Conservation (phyloP, 768 basidiomycete genomes). For the Trametes villosa region DNA sequence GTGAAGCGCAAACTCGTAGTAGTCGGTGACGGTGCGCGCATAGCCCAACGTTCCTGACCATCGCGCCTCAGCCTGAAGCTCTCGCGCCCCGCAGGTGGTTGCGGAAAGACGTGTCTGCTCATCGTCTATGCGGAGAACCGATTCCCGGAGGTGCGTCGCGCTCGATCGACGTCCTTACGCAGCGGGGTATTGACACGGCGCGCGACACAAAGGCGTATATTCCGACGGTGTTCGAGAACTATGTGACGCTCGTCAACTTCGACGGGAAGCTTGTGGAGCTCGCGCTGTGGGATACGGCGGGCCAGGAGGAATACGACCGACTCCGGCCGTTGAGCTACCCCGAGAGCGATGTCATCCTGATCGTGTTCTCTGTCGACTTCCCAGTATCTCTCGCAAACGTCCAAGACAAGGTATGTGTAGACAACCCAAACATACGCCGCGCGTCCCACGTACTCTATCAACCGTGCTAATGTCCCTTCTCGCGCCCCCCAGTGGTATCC, state of each 20-base stretch:
- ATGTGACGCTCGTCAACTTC: slow-evolving; percentile 83
- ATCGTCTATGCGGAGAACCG: slow-evolving; percentile 97
- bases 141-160: slow-evolving; percentile 82
- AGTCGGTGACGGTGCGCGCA: slow-evolving; percentile 78
- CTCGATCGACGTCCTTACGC: neutral
- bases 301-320: slow-evolving; percentile 95
- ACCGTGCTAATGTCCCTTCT: slow-evolving; percentile 11
- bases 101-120: slow-evolving; percentile 93
- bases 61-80: neutral
- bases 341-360: slow-evolving; percentile 89
- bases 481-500: slow-evolving; percentile 75
- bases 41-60: slow-evolving; percentile 18
- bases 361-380: slow-evolving; percentile 94
- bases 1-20: slow-evolving; percentile 88
- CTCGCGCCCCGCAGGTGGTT: slow-evolving; percentile 57
- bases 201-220: slow-evolving; percentile 72
- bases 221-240: slow-evolving; percentile 95
- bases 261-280: slow-evolving; percentile 91
- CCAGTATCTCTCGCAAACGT: slow-evolving; percentile 91
- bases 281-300: slow-evolving; percentile 98
- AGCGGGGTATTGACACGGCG: neutral
- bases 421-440: neutral
- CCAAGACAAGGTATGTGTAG: slow-evolving; percentile 72
- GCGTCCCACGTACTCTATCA: neutral
- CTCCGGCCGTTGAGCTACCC: slow-evolving; percentile 86